Evolutionary conservation across 345 rosid genomes (phyloP), one percentile per base, ranked within the genome.

Genomic region (Acer negundo): DNA sequence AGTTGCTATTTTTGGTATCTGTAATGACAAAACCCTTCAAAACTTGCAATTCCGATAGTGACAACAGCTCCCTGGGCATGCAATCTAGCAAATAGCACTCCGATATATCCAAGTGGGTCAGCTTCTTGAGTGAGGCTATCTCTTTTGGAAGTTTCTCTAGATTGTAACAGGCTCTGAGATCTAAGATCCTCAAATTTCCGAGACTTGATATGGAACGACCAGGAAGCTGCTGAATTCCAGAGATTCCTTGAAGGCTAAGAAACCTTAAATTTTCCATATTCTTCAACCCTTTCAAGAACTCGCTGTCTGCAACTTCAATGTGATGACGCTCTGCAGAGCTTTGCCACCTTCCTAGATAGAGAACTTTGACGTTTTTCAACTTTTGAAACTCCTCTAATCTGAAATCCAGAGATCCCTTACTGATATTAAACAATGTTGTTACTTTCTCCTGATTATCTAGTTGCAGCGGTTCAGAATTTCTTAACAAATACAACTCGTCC

Each of bases 181-280:
- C 85, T 17, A 87, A 78, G 38, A 85, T 83, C 70, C 55, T 74
- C 70, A 87, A 74, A 64, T 28, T 64, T n/a, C 20, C 6, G 10
- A 85, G 85, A 16, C 70, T 40, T 31, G 56, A 42, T 12, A 83
- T 59, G 4, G 66, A 74, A 47, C n/a, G n/a, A n/a, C 22, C 13
- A 0, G 88, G 86, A 26, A 85, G 81, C 74, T 10, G 67, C 2
- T 31, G 62, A 16, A 87, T 85, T 68, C 85, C 73, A 9, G 86
- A 87, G 7, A 85, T 70, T 17, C 90, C 90, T 76, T 84, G 85
- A 46, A 87, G 82, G 62, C 86, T 76, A 28, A 87, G 77, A 42
- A 75, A 79, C 80, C 79, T 87, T 55, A 85, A 55, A 8, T 72
- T 62, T 49, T 31, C 80, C 73, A 72, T 74, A 3, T 40, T 7